These are phyloP conservation scores for Cyclotella sp. DNA, from an alignment of 108 stramenopile genomes.

Conservation along the genomic window DNA sequence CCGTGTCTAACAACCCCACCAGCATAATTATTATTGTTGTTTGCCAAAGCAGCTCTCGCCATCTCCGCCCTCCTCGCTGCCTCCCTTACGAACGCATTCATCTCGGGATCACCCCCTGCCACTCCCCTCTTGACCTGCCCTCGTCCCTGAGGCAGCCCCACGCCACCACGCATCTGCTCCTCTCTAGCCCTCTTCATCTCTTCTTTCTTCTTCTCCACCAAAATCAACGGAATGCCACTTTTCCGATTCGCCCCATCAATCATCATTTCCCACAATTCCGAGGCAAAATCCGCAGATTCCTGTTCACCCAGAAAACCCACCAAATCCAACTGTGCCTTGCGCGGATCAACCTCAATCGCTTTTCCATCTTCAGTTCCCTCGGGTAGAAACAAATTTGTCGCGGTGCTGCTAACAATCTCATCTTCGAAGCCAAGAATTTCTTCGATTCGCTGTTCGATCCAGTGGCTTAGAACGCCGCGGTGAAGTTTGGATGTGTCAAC, in stretches of 20 bases:
- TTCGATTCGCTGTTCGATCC: slow-evolving; percentile 76
- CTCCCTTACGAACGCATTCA: slow-evolving; percentile 61
- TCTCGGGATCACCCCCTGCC: slow-evolving; percentile 37
- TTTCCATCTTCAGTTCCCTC: slow-evolving; percentile 22
- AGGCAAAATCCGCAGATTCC: slow-evolving; percentile 73
- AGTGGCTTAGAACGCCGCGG: slow-evolving; percentile 71
- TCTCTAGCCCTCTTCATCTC: slow-evolving; percentile 59
- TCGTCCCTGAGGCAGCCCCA: slow-evolving; percentile 14
- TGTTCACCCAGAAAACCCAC: slow-evolving; percentile 83
- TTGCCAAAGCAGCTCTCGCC: slow-evolving; percentile 51
- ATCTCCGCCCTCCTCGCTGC: slow-evolving; percentile 64
- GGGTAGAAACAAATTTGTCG: slow-evolving; percentile 84
- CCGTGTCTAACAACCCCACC: slow-evolving; percentile 2
- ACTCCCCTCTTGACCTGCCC: background rate
- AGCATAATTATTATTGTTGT: background rate
- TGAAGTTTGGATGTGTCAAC: slow-evolving; percentile 71
- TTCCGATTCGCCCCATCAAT: slow-evolving; percentile 70
- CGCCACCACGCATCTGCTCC: slow-evolving; percentile 30
- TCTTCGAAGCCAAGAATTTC: slow-evolving; percentile 87
- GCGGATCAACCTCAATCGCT: slow-evolving; percentile 60
- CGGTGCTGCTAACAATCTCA: slow-evolving; percentile 83
- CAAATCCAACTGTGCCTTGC: slow-evolving; percentile 80
- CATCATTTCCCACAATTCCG: slow-evolving; percentile 81
- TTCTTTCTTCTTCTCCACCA: slow-evolving; percentile 87
- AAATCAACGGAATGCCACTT: slow-evolving; percentile 70